Conservation (phyloP, 2,329 filamentous ascomycete species). For the Xylariomycetidae sp. region DNA sequence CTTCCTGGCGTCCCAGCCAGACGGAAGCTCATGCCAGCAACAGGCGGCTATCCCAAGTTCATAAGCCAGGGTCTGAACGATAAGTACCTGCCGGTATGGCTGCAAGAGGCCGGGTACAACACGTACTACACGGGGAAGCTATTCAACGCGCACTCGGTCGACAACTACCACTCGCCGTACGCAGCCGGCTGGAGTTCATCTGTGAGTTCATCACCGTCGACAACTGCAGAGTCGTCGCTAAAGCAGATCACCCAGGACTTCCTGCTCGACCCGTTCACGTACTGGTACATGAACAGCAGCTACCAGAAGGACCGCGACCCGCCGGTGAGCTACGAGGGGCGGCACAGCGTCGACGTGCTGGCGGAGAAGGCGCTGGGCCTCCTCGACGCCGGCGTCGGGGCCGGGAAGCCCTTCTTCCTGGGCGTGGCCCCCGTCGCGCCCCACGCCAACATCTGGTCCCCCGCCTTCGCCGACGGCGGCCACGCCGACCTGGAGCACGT, state of each 20-base stretch:
- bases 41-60: constrained; percentile 60
- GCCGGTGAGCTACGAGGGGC: constrained; percentile 48
- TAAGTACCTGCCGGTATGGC: constrained; percentile 63
- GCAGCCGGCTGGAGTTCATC: constrained; percentile 54
- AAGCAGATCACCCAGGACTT: constrained; percentile 29
- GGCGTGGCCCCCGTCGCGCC: constrained; percentile 54
- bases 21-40: constrained; percentile 7
- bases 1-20: constrained; percentile 35
- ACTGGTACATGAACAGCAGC: constrained; percentile 56
- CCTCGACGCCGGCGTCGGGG: constrained; percentile 44
- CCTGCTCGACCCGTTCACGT: constrained; percentile 55
- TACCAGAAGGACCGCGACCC: constrained; percentile 50
- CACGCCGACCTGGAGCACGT: constrained; percentile 22
- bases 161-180: constrained; percentile 55
- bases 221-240: not conserved
- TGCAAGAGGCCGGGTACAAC: constrained; percentile 62
- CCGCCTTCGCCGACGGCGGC: constrained; percentile 16
- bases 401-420: constrained; percentile 52
- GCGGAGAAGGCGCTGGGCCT: constrained; percentile 45
- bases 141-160: constrained; percentile 56
- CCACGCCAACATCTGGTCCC: constrained; percentile 38
- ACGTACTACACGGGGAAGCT: constrained; percentile 72
- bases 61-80: constrained; percentile 58
- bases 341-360: constrained; percentile 50
- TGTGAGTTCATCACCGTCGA: constrained; percentile 15